Percentiles rank a stretch among this genome's conserved stretches.
phyloP scores from a whole-genome alignment of 441 rosid genomes.

The Rhodomyrtus psidioides region DNA sequence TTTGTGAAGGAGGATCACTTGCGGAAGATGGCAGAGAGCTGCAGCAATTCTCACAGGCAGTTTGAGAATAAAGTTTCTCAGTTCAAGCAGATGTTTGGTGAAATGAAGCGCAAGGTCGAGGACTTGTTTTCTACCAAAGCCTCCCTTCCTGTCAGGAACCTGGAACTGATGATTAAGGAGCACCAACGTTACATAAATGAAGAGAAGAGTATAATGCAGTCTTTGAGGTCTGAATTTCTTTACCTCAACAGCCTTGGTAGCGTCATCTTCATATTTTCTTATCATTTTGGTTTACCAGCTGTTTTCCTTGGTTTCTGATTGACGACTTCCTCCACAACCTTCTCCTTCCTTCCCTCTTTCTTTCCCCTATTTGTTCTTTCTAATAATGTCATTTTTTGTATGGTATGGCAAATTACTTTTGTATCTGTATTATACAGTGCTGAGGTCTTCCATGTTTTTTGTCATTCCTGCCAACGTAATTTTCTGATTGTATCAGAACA shows the following conservation, averaged over 20 bases:
- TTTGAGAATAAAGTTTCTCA: constrained; percentile 88
- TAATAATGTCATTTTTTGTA: background rate
- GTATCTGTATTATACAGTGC: background rate
- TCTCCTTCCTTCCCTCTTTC: background rate
- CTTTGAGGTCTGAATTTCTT: constrained; percentile 62
- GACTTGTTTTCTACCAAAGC: constrained; percentile 60
- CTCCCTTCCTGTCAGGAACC: constrained; percentile 36
- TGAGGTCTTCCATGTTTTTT: background rate
- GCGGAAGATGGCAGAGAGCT: constrained; percentile 61
- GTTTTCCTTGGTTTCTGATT: background rate
- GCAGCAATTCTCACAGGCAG: constrained; percentile 72
- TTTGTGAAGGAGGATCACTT: constrained; percentile 84
- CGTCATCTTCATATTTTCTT: background rate
- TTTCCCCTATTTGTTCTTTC: background rate
- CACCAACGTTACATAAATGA: constrained; percentile 59
- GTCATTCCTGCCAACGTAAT: background rate
- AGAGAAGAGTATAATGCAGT: constrained; percentile 91
- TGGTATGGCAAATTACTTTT: background rate
- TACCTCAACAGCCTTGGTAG: background rate
- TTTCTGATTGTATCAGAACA: background rate
- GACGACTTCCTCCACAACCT: background rate
- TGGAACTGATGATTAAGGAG: constrained; percentile 61
- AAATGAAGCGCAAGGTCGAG: constrained; percentile 66
- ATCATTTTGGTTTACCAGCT: background rate
- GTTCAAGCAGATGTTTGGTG: constrained; percentile 74